A percentile compares a stretch with the other conserved stretches of the same genome.
phyloP scores from a whole-genome alignment of 164 flowering plant genomes.

The Protea cynaroides region DNA sequence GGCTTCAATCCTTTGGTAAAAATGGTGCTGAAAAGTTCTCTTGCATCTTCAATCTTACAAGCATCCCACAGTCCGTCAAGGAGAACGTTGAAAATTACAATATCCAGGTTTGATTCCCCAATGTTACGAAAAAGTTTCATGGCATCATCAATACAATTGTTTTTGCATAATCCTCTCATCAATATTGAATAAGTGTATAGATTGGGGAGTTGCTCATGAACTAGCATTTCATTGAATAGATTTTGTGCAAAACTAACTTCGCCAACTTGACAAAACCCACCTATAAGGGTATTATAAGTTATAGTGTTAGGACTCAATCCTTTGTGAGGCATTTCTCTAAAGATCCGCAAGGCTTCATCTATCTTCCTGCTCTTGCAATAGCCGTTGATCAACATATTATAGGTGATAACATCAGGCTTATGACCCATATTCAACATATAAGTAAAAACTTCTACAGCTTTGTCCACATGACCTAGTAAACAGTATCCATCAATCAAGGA shows the following conservation, averaged over 20 bases:
- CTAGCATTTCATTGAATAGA: not conserved
- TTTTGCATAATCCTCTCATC: constrained; percentile 3
- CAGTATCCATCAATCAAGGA: too few relatives aligned
- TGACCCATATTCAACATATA: constrained; percentile 2
- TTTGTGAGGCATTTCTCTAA: constrained; percentile 1
- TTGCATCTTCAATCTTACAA: constrained; percentile 7
- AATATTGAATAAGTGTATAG: constrained; percentile 1
- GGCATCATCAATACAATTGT: constrained; percentile 2
- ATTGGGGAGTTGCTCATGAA: not conserved
- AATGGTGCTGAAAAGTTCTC: not conserved
- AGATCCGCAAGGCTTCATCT: constrained; percentile 2
- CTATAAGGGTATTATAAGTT: constrained; percentile 6
- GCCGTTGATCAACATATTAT: constrained; percentile 13
- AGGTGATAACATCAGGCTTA: constrained; percentile 2
- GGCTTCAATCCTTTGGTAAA: not conserved
- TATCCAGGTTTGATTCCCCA: not conserved
- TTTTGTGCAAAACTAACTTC: constrained; percentile 1
- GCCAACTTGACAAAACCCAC: constrained; percentile 5
- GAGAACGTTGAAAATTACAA: constrained; percentile 4
- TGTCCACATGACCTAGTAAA: too few relatives aligned
- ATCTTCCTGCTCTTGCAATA: constrained; percentile 6
- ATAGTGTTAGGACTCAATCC: constrained; percentile 3
- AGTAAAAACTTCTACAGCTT: not conserved
- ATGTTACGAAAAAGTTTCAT: not conserved
- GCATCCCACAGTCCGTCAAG: constrained; percentile 10